Conservation (phyloP, 495 filamentous ascomycete species). For the Jackrogersella multiformis region DNA sequence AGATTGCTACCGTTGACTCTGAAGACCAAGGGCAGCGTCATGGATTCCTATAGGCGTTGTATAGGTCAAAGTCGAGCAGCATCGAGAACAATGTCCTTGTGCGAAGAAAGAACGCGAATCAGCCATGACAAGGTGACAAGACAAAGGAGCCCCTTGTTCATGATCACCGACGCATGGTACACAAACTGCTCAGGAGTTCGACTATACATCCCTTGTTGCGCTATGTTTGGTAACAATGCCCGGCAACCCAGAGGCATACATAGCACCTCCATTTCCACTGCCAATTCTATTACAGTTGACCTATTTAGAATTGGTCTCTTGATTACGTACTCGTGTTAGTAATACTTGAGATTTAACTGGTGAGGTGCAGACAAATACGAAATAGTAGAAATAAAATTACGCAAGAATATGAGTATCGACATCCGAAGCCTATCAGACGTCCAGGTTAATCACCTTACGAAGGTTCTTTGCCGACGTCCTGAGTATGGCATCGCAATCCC, state of each 20-base stretch:
- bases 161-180: neutral
- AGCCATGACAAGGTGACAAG: neutral
- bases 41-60: constrained; percentile 26
- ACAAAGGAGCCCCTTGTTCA: constrained; percentile 24
- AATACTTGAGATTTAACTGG: neutral
- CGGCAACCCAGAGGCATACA: constrained; percentile 10
- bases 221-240: constrained; percentile 20
- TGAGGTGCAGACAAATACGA: neutral
- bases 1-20: constrained; percentile 17
- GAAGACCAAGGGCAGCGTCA: constrained; percentile 16
- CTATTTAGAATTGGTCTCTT: neutral
- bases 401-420: constrained; percentile 36
- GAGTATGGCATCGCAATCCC: constrained; percentile 44
- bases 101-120: neutral
- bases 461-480: constrained; percentile 41
- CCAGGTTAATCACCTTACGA: constrained; percentile 32
- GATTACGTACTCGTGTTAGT: neutral
- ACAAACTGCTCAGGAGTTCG: constrained; percentile 9
- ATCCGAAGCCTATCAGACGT: constrained; percentile 31
- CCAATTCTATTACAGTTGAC: neutral
- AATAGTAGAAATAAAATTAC: constrained; percentile 11
- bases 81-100: constrained; percentile 40
- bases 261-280: constrained; percentile 3
- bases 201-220: constrained; percentile 7
- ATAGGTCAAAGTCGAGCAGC: constrained; percentile 14